Conservation (phyloP, 2,329 filamentous ascomycete species). For the Epicoccum nigrum region DNA sequence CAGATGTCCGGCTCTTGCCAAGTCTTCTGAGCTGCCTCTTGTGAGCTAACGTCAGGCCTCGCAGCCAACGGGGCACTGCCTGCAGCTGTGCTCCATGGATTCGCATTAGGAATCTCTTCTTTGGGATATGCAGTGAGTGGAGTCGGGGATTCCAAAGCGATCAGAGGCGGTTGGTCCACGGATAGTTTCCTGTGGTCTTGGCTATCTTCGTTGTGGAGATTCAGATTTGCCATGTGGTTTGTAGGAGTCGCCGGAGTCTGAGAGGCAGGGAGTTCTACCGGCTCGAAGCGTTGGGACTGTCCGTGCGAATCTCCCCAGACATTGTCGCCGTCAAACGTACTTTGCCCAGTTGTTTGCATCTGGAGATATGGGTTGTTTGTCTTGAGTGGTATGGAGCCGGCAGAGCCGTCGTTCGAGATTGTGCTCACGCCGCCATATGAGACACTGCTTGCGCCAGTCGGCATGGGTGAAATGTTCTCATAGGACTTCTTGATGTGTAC, state of each 20-base stretch:
- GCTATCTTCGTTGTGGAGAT: slow-evolving; percentile 34
- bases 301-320: slow-evolving; percentile 47
- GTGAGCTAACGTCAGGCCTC: neutral
- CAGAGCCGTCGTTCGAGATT: slow-evolving; percentile 34
- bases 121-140: slow-evolving; percentile 30
- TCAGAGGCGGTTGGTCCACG: slow-evolving; percentile 26
- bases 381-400: slow-evolving; percentile 40
- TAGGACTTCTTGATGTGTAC: slow-evolving; percentile 37
- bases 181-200: slow-evolving; percentile 32
- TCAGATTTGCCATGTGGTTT: slow-evolving; percentile 48
- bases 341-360: slow-evolving; percentile 47
- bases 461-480: slow-evolving; percentile 39
- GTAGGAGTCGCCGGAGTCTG: slow-evolving; percentile 48
- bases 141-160: slow-evolving; percentile 20
- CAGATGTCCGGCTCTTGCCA: slow-evolving; percentile 44
- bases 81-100: slow-evolving; percentile 38
- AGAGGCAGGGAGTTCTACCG: slow-evolving; percentile 51
- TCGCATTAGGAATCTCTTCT: slow-evolving; percentile 32
- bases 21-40: slow-evolving; percentile 18
- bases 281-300: slow-evolving; percentile 37
- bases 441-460: slow-evolving; percentile 35
- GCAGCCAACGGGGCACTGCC: slow-evolving; percentile 28
- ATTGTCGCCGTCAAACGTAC: slow-evolving; percentile 44
- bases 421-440: slow-evolving; percentile 41
- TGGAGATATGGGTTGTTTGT: slow-evolving; percentile 55